These are phyloP conservation scores for Persicaria tinctoria DNA, from an alignment of 148 eudicot genomes.

Conservation along the genomic window DNA sequence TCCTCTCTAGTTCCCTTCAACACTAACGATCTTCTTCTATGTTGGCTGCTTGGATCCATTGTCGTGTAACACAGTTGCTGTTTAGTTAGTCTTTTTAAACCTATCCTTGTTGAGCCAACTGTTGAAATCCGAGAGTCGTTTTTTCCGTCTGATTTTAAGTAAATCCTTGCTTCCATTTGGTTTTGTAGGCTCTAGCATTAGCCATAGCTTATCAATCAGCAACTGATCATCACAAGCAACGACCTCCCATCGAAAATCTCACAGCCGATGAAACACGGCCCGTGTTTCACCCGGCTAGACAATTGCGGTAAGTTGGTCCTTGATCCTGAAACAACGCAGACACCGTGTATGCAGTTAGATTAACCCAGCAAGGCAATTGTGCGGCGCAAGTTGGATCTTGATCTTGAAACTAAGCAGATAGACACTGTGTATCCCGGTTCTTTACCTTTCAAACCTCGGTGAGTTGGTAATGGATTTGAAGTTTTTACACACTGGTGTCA, in stretches of 20 bases:
- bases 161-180: too few species aligned
- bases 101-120: background rate
- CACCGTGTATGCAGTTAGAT: too few species aligned
- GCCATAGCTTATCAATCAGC: slow-evolving; percentile 71
- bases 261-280: background rate
- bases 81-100: background rate
- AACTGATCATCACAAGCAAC: slow-evolving; percentile 71
- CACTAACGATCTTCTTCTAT: too few species aligned
- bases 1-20: background rate
- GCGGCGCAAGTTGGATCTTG: too few species aligned
- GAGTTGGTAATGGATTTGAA: too few species aligned
- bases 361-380: too few species aligned
- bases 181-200: slow-evolving; percentile 62
- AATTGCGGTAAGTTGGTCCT: background rate
- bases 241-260: slow-evolving; percentile 70
- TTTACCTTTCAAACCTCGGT: too few species aligned
- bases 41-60: background rate
- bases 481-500: too few species aligned
- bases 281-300: background rate
- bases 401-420: too few species aligned
- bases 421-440: too few species aligned
- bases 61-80: background rate
- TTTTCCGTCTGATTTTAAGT: too few species aligned
- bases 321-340: background rate
- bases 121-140: background rate